Evolutionary conservation across 2,329 filamentous ascomycete genomes (phyloP).

Genomic region (Dichotomopilus funicola): DNA sequence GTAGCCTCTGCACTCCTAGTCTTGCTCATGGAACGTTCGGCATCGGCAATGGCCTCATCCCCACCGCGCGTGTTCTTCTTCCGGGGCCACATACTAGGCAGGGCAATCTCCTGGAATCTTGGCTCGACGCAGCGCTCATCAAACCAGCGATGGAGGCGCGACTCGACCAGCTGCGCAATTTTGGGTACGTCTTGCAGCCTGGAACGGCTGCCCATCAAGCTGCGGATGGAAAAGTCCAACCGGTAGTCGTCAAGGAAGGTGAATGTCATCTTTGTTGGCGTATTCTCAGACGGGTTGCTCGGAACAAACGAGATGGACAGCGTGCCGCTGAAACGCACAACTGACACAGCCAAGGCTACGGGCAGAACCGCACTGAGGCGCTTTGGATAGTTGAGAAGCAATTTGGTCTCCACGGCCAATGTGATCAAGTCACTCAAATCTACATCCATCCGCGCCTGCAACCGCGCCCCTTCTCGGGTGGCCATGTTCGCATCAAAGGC

Average conservation of each 20-base stretch:
- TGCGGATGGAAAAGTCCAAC: slow-evolving; percentile 74
- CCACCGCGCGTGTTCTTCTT: slow-evolving; percentile 77
- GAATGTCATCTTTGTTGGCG: slow-evolving; percentile 85
- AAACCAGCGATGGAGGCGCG: slow-evolving; percentile 77
- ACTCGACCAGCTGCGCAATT: slow-evolving; percentile 77
- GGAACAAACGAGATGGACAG: slow-evolving; percentile 91
- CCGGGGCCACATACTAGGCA: slow-evolving; percentile 76
- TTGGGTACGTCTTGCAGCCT: slow-evolving; percentile 81
- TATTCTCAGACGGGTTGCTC: slow-evolving; percentile 58
- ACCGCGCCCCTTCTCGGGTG: slow-evolving; percentile 59
- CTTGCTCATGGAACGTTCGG: slow-evolving; percentile 43
- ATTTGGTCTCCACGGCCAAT: slow-evolving; percentile 85
- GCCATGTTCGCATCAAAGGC: slow-evolving; percentile 48
- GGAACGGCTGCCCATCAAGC: slow-evolving; percentile 71
- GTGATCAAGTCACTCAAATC: slow-evolving; percentile 96
- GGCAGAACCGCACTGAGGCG: slow-evolving; percentile 82
- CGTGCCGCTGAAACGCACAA: slow-evolving; percentile 91
- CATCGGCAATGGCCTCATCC: slow-evolving; percentile 48
- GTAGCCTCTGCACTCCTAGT: slow-evolving; percentile 48
- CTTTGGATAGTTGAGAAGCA: slow-evolving; percentile 91
- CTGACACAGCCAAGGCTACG: slow-evolving; percentile 83
- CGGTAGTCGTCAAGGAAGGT: slow-evolving; percentile 88
- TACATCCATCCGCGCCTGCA: slow-evolving; percentile 95
- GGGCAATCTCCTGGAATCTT: slow-evolving; percentile 76
- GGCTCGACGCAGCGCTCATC: slow-evolving; percentile 82